Evolutionary conservation across 2,329 filamentous ascomycete species (phyloP), one percentile per base, ranked within the genome.

Genomic region (Aureobasidium sp.): DNA sequence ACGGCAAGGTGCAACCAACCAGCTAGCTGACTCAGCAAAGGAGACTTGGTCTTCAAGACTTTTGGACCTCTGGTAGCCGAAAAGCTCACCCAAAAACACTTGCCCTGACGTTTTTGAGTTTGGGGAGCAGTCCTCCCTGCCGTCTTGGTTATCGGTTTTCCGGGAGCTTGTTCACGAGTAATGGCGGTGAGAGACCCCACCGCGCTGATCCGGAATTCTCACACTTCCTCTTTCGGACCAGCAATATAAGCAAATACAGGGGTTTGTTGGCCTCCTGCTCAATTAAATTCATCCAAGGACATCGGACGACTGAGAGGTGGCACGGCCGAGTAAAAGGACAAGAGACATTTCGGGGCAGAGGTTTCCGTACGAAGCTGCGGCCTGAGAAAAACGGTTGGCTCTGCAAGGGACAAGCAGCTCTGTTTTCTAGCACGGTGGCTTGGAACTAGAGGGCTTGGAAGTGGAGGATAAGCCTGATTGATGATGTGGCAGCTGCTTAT

Each of bases 321-420:
- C 51, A 53, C 51, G 51, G 51, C 47, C 34, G 41, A 30, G 29
- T 37, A 49, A 11, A 25, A 16, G n/a, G 30, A 37, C 29, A 29
- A 39, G 45, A 49, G 45, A 49, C 45, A 40, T 53, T 16, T 53
- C 41, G 39, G 34, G 39, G 39, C 51, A 52, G 37, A 35, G 29
- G n/a, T 16, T 32, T 39, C 45, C 35, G 35, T 30, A 39, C 34
- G 45, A 38, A 39, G n/a, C 32, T 50, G 38, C 25, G 24, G 50
- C 50, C 39, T 44, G 30, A 37, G 50, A 37, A 53, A n/a, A 50
- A 45, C 40, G 51, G 51, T 53, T 53, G 51, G 51, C 51, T 53
- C 49, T 53, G 51, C 51, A 53, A 53, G 51, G 51, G 40, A 47
- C 51, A 47, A 27, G 34, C 41, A 29, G 39, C 25, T 44, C 32